Conservation (phyloP, 768 basidiomycete genomes). For the Naganishia randhawae region DNA sequence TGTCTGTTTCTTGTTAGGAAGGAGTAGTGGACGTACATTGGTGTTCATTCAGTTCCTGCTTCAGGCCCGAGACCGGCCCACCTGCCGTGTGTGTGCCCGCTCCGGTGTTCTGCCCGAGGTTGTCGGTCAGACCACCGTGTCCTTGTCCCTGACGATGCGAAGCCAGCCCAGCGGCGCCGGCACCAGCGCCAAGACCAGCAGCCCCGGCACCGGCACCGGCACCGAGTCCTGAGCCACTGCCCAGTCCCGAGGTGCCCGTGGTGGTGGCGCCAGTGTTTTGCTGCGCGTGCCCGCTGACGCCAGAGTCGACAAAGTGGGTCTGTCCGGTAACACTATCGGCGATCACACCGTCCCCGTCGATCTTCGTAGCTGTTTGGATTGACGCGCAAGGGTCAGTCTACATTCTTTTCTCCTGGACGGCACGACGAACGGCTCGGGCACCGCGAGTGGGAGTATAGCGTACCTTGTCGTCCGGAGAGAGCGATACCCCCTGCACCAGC, state of each 20-base stretch:
- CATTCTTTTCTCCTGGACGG: too few relatives aligned
- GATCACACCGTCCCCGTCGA: conserved; percentile 15
- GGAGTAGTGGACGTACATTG: conserved; percentile 16
- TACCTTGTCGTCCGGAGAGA: conserved; percentile 3
- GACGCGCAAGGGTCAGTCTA: too few relatives aligned
- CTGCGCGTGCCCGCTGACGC: not conserved
- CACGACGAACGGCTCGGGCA: too few relatives aligned
- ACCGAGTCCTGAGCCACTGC: not conserved
- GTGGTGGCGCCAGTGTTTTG: conserved; percentile 7
- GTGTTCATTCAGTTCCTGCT: conserved; percentile 30
- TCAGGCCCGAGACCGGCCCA: conserved; percentile 12
- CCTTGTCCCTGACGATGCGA: conserved; percentile 8
- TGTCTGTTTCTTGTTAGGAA: too few relatives aligned
- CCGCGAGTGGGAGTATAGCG: not conserved
- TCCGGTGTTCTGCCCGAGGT: not conserved
- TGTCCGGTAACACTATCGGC: conserved; percentile 25
- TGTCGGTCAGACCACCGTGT: not conserved
- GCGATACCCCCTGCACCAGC: conserved; percentile 15
- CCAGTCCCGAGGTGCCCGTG: not conserved
- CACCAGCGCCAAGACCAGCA: conserved; percentile 21
- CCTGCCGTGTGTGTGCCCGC: not conserved
- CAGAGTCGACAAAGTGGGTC: conserved; percentile 18
- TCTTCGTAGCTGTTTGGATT: conserved; percentile 1
- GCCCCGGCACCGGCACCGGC: conserved; percentile 16
- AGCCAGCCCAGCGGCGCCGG: conserved; percentile 5